These are phyloP conservation scores for Lachancea waltii DNA, from an alignment of 805 yeast species.

Conservation along the genomic window DNA sequence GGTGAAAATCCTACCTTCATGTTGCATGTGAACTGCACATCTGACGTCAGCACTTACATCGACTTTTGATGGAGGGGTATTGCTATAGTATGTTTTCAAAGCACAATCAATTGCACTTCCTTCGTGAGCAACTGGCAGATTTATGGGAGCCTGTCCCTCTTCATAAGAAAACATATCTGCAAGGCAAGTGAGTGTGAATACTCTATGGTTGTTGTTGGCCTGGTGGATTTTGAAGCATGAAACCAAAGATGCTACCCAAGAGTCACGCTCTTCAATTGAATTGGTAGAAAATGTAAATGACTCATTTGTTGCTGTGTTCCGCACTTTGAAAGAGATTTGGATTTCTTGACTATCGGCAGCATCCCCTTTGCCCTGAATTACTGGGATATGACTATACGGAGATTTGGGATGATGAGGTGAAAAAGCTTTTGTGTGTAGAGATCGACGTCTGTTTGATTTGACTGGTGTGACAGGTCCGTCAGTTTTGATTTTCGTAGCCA, in stretches of 20 bases:
- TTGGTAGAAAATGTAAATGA: conserved; percentile 47
- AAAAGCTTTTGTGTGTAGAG: conserved; percentile 19
- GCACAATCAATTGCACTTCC: conserved; percentile 46
- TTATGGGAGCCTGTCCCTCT: conserved; percentile 42
- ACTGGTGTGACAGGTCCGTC: conserved; percentile 12
- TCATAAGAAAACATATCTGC: conserved; percentile 63
- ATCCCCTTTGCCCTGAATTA: conserved; percentile 1
- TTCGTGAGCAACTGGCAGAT: conserved; percentile 46
- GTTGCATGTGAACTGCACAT: conserved; percentile 42
- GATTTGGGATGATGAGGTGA: conserved; percentile 10
- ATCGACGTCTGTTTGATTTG: conserved; percentile 19
- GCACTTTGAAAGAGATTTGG: conserved; percentile 39
- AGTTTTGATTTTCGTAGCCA: neutral
- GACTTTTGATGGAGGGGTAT: neutral
- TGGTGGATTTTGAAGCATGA: conserved; percentile 41
- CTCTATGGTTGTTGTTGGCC: conserved; percentile 39
- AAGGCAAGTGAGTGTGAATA: conserved; percentile 47
- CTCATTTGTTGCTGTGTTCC: conserved; percentile 52
- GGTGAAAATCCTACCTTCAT: conserved; percentile 40
- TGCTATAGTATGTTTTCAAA: conserved; percentile 23
- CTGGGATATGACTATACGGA: conserved; percentile 2
- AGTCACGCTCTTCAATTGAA: conserved; percentile 43
- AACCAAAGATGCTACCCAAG: conserved; percentile 51
- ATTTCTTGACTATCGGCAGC: conserved; percentile 6
- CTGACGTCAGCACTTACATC: conserved; percentile 27